Percentiles rank a stretch among this genome's conserved stretches.
Evolutionary conservation across 2,329 filamentous ascomycete species (phyloP).

Genomic region (Diplodia corticola): DNA sequence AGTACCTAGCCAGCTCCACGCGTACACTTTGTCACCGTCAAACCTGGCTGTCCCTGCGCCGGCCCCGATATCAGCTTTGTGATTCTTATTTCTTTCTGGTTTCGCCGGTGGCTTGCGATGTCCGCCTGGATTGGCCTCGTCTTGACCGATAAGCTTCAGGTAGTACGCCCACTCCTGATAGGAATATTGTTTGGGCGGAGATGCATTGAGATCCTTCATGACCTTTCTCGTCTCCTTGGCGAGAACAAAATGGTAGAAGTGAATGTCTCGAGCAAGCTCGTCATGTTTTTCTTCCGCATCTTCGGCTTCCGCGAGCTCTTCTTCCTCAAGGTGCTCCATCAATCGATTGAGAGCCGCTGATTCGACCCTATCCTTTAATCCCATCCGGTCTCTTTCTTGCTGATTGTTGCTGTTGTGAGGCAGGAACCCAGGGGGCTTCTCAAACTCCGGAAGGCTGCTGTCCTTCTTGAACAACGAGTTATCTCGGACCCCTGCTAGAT

Average conservation of each 20-base stretch:
- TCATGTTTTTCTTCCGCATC: slow-evolving; percentile 46
- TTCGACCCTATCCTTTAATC: slow-evolving; percentile 19
- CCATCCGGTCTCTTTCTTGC: slow-evolving; percentile 24
- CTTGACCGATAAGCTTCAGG: slow-evolving; percentile 39
- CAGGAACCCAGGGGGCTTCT: slow-evolving; percentile 4
- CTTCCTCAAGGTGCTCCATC: slow-evolving; percentile 23
- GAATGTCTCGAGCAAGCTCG: slow-evolving; percentile 47
- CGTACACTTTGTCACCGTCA: slow-evolving; percentile 49
- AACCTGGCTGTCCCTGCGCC: slow-evolving; percentile 26
- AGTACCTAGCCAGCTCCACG: slow-evolving; percentile 74
- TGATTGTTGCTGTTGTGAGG: not conserved
- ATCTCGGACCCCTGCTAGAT: slow-evolving; percentile 29
- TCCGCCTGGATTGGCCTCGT: slow-evolving; percentile 41
- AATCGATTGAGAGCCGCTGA: not conserved
- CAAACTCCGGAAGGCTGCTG: not conserved
- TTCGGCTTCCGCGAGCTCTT: slow-evolving; percentile 45
- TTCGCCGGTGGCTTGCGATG: slow-evolving; percentile 37
- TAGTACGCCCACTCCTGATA: slow-evolving; percentile 45
- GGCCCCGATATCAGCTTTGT: not conserved
- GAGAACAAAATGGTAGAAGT: slow-evolving; percentile 54
- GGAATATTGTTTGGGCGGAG: slow-evolving; percentile 42
- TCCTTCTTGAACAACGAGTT: not conserved
- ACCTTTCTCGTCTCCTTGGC: slow-evolving; percentile 47
- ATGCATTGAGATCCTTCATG: slow-evolving; percentile 44
- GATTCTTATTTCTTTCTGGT: slow-evolving; percentile 22